Percentiles rank a stretch among this genome's conserved stretches.
phyloP scores from a whole-genome alignment of 139 green algal genomes.

The Closterium sp. region DNA sequence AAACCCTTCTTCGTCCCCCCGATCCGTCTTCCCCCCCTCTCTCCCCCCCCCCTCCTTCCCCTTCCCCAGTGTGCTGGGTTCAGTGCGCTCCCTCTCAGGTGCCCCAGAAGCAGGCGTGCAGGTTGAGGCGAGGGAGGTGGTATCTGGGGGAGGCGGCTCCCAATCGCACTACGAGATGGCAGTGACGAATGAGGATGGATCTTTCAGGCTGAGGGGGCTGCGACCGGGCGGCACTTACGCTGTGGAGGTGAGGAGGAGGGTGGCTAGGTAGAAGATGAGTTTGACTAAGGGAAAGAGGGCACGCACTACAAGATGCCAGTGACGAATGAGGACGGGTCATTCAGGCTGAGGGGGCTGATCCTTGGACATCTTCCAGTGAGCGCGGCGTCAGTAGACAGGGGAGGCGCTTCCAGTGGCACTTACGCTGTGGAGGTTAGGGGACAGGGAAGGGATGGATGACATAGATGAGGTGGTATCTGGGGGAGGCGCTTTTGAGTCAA shows the following conservation, averaged over 20 bases:
- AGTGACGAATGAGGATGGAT: constrained; percentile 34
- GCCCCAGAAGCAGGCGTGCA: constrained; percentile 28
- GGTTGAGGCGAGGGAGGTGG: constrained; percentile 20
- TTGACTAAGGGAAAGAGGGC: too few relatives aligned
- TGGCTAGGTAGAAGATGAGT: too few relatives aligned
- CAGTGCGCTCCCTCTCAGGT: constrained; percentile 19
- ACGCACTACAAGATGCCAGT: constrained; percentile 38
- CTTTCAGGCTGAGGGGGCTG: constrained; percentile 33
- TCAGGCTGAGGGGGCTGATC: constrained; percentile 30
- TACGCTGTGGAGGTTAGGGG: constrained; percentile 32
- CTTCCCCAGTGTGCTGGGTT: constrained; percentile 30
- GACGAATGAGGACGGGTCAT: constrained; percentile 38
- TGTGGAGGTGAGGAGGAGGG: constrained; percentile 23
- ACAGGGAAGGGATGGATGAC: too few relatives aligned
- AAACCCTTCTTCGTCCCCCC: too few relatives aligned
- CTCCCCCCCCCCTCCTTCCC: too few relatives aligned
- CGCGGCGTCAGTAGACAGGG: too few relatives aligned
- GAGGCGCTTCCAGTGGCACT: neutral
- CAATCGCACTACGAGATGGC: constrained; percentile 36
- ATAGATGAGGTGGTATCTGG: too few relatives aligned
- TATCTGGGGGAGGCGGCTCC: neutral
- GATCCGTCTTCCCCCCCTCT: neutral
- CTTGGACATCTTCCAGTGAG: neutral
- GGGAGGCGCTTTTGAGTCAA: too few relatives aligned
- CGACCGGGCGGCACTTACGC: constrained; percentile 21